phyloP scores from a whole-genome alignment of 805 yeast species.

The Kodamaea nitidulidarum region DNA sequence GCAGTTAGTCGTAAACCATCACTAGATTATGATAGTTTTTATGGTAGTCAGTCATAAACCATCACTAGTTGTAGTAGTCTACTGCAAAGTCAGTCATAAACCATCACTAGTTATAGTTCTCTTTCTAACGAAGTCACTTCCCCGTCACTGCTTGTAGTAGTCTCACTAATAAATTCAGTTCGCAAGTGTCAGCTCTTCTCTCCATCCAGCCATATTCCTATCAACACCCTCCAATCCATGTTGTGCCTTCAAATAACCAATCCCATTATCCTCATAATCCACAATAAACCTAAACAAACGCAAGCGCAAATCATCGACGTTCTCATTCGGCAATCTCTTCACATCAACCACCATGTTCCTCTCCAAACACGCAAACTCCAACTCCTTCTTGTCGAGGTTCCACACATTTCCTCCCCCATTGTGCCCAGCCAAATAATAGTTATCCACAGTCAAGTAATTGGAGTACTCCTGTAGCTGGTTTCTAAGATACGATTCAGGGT shows the following conservation, averaged over 20 bases:
- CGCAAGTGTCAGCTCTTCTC: neutral
- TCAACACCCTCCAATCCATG: constrained; percentile 11
- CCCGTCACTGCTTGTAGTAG: too few species aligned
- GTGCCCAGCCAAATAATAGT: constrained; percentile 40
- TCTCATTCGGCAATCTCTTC: constrained; percentile 16
- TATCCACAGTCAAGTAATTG: constrained; percentile 50
- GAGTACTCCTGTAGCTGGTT: constrained; percentile 32
- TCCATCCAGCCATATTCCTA: neutral
- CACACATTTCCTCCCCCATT: constrained; percentile 41
- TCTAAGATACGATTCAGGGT: constrained; percentile 36
- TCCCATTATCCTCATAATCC: constrained; percentile 38
- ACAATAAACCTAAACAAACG: constrained; percentile 38
- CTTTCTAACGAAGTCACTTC: too few species aligned
- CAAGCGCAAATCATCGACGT: constrained; percentile 28
- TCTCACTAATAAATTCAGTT: too few species aligned
- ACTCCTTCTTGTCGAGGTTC: constrained; percentile 46
- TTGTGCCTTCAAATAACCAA: constrained; percentile 34
- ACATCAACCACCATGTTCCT: constrained; percentile 47
- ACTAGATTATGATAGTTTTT: too few species aligned
- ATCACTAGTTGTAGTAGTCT: too few species aligned
- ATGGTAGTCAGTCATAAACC: too few species aligned
- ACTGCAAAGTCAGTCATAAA: too few species aligned
- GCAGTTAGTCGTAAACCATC: too few species aligned
- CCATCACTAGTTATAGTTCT: too few species aligned
- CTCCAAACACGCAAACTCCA: constrained; percentile 51